phyloP scores from a whole-genome alignment of 2,329 filamentous ascomycete species.

The Cladosporium oxysporum region DNA sequence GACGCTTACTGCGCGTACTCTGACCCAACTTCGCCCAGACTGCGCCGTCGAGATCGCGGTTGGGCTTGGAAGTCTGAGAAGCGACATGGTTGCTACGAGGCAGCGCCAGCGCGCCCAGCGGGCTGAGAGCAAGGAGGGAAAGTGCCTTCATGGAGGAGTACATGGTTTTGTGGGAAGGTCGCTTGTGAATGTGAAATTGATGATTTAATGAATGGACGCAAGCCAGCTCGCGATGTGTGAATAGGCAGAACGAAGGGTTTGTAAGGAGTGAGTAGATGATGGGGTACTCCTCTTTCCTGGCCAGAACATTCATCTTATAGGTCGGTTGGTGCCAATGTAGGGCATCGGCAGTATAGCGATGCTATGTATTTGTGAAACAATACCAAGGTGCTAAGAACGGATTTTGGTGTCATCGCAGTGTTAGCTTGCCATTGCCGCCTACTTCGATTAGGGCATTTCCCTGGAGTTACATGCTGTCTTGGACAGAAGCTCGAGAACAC shows the following conservation, averaged over 20 bases:
- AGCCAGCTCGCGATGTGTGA: conserved; percentile 10
- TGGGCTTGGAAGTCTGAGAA: not conserved
- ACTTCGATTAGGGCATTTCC: not conserved
- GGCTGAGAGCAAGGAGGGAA: conserved; percentile 8
- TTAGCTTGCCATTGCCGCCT: not conserved
- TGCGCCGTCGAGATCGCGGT: conserved; percentile 13
- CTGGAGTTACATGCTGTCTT: not conserved
- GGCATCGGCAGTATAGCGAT: not conserved
- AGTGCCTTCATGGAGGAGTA: conserved; percentile 6
- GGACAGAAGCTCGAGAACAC: not conserved
- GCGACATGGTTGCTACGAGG: not conserved
- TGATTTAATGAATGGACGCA: conserved; percentile 1
- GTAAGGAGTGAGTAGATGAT: not conserved
- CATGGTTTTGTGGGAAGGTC: not conserved
- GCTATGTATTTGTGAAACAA: not conserved
- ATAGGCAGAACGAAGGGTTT: not conserved
- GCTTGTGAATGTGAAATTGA: not conserved
- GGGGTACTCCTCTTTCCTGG: not conserved
- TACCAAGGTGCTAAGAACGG: conserved; percentile 6
- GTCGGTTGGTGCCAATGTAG: not conserved
- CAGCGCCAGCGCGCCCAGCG: conserved; percentile 8
- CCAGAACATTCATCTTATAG: not conserved
- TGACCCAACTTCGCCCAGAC: not conserved
- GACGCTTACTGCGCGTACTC: not conserved
- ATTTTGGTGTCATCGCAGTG: not conserved